Percentiles rank a stretch among this genome's conserved stretches.
phyloP scores from a whole-genome alignment of 805 yeast genomes.

The Yarrowia porcina region DNA sequence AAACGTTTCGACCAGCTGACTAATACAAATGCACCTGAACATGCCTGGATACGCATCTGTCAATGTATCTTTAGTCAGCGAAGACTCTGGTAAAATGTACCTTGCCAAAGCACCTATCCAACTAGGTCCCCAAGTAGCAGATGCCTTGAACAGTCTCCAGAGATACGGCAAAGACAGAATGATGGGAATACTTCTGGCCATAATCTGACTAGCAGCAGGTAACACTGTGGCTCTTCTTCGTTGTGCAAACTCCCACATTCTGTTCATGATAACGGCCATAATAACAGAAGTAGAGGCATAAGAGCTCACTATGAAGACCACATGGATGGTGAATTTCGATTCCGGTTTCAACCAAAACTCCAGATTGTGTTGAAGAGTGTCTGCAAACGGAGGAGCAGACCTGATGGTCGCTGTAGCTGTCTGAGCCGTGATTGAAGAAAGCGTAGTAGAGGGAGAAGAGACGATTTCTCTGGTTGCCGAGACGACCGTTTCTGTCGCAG shows the following conservation, averaged over 20 bases:
- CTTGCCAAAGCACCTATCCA: background rate
- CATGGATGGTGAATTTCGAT: constrained; percentile 7
- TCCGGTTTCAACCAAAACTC: constrained; percentile 23
- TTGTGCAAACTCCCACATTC: constrained; percentile 22
- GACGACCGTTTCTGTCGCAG: background rate
- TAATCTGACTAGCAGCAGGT: background rate
- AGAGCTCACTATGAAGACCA: constrained; percentile 8
- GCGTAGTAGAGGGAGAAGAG: background rate
- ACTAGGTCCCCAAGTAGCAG: background rate
- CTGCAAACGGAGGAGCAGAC: constrained; percentile 12
- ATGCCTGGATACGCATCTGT: constrained; percentile 4
- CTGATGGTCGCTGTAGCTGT: background rate
- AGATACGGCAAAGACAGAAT: background rate
- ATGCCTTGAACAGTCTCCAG: constrained; percentile 10
- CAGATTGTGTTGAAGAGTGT: constrained; percentile 1
- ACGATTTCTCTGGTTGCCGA: background rate
- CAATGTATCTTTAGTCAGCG: background rate
- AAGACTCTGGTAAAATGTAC: background rate
- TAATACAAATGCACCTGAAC: constrained; percentile 43
- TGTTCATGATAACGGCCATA: constrained; percentile 22
- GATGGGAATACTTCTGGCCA: constrained; percentile 9
- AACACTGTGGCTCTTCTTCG: background rate
- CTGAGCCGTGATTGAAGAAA: background rate
- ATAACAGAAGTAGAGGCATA: constrained; percentile 5
- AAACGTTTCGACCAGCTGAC: constrained; percentile 65